Conservation (phyloP, 75 land plant genomes). For the Pinus tabuliformis region DNA sequence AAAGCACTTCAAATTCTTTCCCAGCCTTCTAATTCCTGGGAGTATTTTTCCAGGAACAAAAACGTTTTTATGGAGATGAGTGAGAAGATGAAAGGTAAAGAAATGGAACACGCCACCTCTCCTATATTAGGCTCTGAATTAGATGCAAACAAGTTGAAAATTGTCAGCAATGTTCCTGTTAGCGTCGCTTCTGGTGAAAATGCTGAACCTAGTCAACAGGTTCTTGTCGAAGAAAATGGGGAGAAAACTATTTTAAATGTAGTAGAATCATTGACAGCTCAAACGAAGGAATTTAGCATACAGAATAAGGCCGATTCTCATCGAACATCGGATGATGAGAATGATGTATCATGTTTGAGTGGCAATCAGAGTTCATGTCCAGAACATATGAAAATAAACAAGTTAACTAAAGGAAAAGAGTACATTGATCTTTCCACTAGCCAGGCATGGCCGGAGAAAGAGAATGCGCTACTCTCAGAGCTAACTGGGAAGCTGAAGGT, state of each 20-base stretch:
- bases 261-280: neutral
- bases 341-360: neutral
- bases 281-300: neutral
- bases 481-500: neutral
- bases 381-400: neutral
- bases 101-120: neutral
- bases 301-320: neutral
- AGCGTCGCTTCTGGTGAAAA: neutral
- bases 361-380: neutral
- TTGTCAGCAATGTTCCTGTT: neutral
- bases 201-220: slow-evolving; percentile 2
- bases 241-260: neutral
- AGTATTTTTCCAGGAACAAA: slow-evolving; percentile 5
- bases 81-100: neutral
- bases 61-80: slow-evolving; percentile 7
- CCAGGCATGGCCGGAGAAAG: neutral
- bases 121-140: neutral
- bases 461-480: neutral
- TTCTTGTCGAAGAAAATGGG: neutral
- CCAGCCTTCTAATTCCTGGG: slow-evolving; percentile 4
- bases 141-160: neutral
- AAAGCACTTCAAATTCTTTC: neutral
- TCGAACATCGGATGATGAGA: neutral
- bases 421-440: neutral
- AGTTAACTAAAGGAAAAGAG: slow-evolving; percentile 2